These are phyloP conservation scores for Podila epicladia DNA, from an alignment of 192 early-diverging fungal genomes.

Conservation along the genomic window DNA sequence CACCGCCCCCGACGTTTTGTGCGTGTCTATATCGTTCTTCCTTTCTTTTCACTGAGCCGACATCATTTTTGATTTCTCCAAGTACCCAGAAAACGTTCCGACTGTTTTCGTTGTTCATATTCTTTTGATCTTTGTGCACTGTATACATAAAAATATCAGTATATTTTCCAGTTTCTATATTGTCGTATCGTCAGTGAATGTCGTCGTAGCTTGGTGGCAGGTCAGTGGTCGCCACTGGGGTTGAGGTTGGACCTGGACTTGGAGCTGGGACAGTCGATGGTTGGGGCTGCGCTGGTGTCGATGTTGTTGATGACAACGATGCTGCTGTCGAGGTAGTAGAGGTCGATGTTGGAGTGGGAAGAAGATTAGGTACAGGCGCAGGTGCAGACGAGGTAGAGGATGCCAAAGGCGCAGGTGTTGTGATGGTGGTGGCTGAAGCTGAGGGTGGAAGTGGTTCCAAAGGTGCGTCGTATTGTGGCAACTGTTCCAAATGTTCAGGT, in stretches of 20 bases:
- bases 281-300: neutral
- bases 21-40: neutral
- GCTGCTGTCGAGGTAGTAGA: neutral
- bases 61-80: neutral
- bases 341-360: neutral
- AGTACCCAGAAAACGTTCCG: neutral
- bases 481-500: constrained; percentile 38
- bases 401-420: constrained; percentile 3
- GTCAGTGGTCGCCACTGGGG: constrained; percentile 7
- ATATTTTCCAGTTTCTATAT: too few relatives aligned
- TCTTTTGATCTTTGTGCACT: too few relatives aligned
- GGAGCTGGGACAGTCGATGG: neutral
- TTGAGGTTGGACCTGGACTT: constrained; percentile 7
- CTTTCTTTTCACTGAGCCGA: neutral
- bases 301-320: neutral
- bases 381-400: neutral
- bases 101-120: too few relatives aligned
- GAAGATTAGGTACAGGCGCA: neutral
- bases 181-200: constrained; percentile 1
- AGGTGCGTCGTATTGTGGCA: constrained; percentile 29
- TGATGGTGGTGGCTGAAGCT: constrained; percentile 8
- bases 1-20: neutral
- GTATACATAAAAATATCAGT: too few relatives aligned
- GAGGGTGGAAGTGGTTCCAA: constrained; percentile 6
- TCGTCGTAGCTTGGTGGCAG: constrained; percentile 43